Conservation (phyloP, 1,139 yeast genomes). For the Yamadazyma pseudoaaseri region DNA sequence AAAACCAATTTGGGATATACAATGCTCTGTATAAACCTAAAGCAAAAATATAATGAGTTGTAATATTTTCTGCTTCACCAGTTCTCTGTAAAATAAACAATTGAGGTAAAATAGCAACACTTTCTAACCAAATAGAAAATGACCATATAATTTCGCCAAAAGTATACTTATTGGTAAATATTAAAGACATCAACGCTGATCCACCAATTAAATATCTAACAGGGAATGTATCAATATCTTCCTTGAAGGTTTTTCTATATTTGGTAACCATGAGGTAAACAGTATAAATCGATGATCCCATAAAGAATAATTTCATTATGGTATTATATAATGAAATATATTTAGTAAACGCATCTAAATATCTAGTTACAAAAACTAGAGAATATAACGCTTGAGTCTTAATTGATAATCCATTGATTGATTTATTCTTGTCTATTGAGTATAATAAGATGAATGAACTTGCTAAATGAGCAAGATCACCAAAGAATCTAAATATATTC, state of each 20-base stretch:
- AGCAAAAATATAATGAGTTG: slow-evolving; percentile 91
- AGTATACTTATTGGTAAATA: slow-evolving; percentile 67
- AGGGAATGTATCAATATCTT: slow-evolving; percentile 69
- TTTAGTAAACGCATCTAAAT: slow-evolving; percentile 64
- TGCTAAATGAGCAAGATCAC: slow-evolving; percentile 81
- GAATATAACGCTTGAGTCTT: slow-evolving; percentile 84
- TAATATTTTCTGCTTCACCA: slow-evolving; percentile 84
- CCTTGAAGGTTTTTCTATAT: slow-evolving; percentile 55
- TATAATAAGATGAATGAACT: slow-evolving; percentile 75
- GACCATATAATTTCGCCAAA: slow-evolving; percentile 69
- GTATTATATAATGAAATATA: slow-evolving; percentile 73
- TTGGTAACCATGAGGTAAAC: slow-evolving; percentile 67
- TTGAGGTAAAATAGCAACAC: slow-evolving; percentile 91
- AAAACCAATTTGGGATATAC: slow-evolving; percentile 93
- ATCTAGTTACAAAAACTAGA: slow-evolving; percentile 76
- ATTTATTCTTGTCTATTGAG: slow-evolving; percentile 62
- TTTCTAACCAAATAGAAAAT: slow-evolving; percentile 82
- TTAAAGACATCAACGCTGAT: slow-evolving; percentile 55
- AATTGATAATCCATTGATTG: slow-evolving; percentile 82
- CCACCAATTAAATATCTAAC: slow-evolving; percentile 69
- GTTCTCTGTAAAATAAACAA: slow-evolving; percentile 84
- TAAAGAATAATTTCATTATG: slow-evolving; percentile 76
- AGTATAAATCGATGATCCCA: slow-evolving; percentile 72
- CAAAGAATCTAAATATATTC: slow-evolving; percentile 58
- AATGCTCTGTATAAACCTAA: slow-evolving; percentile 85